phyloP scores from a whole-genome alignment of 2,329 filamentous ascomycete genomes.

The Penicillium sclerotiorum region DNA sequence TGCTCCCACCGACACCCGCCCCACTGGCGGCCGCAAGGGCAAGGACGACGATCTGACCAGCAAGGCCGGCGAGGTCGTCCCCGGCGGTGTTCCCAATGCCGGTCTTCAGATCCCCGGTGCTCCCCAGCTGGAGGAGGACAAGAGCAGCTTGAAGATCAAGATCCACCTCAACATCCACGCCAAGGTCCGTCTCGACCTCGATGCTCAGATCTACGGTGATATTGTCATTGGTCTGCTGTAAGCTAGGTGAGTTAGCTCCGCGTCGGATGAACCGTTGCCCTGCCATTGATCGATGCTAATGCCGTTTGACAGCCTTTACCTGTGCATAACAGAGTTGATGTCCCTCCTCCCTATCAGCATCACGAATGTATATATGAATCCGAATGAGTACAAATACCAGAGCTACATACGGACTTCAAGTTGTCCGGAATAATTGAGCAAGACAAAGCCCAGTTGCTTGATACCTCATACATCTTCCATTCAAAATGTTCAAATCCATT shows the following conservation, averaged over 20 bases:
- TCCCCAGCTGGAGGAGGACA: constrained; percentile 13
- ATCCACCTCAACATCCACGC: constrained; percentile 28
- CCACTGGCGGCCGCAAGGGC: constrained; percentile 15
- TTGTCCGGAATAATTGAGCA: too few species aligned
- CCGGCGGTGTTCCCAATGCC: not conserved
- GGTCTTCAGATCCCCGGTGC: constrained; percentile 15
- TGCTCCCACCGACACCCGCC: constrained; percentile 7
- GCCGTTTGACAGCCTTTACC: not conserved
- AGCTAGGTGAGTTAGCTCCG: not conserved
- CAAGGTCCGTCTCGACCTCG: constrained; percentile 28
- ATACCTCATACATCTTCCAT: too few species aligned
- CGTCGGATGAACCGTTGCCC: not conserved
- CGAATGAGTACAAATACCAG: too few species aligned
- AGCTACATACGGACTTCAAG: too few species aligned
- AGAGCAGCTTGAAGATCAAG: constrained; percentile 25
- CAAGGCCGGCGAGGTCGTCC: not conserved
- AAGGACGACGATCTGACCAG: constrained; percentile 6
- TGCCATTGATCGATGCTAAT: not conserved
- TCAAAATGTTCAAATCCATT: too few species aligned
- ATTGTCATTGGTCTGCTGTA: constrained; percentile 28
- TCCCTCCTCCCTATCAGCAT: too few species aligned
- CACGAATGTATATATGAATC: too few species aligned
- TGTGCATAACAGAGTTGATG: too few species aligned
- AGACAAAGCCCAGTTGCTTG: too few species aligned
- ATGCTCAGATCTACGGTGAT: constrained; percentile 30